Percentiles rank a stretch among this genome's conserved stretches.
Conservation (phyloP, 2,329 filamentous ascomycete species). For the Exophiala phaeomuriformis region DNA sequence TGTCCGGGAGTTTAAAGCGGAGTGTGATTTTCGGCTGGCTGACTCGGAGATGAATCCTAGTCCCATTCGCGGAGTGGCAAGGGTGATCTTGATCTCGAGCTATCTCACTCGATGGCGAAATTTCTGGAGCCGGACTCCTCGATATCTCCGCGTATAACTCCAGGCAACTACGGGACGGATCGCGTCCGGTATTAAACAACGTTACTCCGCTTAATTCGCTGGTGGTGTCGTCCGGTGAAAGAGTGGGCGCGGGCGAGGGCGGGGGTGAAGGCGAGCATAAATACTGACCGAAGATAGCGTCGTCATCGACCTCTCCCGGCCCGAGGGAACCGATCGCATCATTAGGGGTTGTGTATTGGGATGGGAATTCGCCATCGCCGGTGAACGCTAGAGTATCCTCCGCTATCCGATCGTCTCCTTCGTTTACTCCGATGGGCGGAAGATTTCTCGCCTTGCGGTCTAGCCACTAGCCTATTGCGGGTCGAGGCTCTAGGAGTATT, state of each 20-base stretch:
- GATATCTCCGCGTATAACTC: conserved; percentile 10
- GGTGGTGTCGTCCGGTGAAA: conserved; percentile 8
- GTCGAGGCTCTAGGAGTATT: conserved; percentile 7
- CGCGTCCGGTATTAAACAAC: conserved; percentile 6
- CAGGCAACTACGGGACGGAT: conserved; percentile 5
- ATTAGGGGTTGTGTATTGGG: conserved; percentile 8
- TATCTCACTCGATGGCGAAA: conserved; percentile 7
- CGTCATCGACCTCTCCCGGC: conserved; percentile 8
- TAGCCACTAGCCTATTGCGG: conserved; percentile 6
- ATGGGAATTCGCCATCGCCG: conserved; percentile 11
- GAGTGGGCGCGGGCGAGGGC: not conserved
- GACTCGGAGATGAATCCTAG: conserved; percentile 7
- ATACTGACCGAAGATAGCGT: conserved; percentile 12
- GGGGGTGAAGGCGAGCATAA: conserved; percentile 10
- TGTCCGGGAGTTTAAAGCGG: conserved; percentile 9
- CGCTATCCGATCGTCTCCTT: conserved; percentile 9
- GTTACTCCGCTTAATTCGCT: conserved; percentile 14
- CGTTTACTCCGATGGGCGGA: conserved; percentile 10
- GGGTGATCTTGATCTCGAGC: conserved; percentile 9
- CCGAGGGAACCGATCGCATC: conserved; percentile 10
- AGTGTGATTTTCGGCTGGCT: conserved; percentile 11
- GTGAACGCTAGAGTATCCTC: conserved; percentile 10
- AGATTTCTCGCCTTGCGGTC: conserved; percentile 9
- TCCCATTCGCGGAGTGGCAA: conserved; percentile 2
- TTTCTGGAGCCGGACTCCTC: conserved; percentile 8